Evolutionary conservation across 495 filamentous ascomycete species (phyloP).

Genomic region (Aspergillus homomorphus): DNA sequence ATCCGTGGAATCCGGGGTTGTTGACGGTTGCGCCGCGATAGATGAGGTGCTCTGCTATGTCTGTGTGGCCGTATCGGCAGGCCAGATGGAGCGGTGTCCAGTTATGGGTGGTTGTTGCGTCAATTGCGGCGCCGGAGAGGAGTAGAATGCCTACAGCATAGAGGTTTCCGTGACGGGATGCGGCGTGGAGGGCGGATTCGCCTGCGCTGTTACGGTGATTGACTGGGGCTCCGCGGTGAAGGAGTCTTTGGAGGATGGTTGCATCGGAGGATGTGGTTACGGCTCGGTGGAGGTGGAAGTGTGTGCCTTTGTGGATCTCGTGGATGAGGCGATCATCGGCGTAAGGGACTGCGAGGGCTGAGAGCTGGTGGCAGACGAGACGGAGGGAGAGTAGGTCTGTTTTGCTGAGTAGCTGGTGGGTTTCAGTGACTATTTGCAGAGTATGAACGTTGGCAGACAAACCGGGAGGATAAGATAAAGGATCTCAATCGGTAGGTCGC

Average conservation of each 20-base stretch:
- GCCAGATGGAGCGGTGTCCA: slow-evolving; percentile 6
- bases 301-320: neutral
- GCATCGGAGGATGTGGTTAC: neutral
- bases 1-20: neutral
- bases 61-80: slow-evolving; percentile 4
- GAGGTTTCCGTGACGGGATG: neutral
- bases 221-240: neutral
- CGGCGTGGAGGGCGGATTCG: slow-evolving; percentile 3
- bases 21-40: neutral
- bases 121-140: neutral
- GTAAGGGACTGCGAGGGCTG: neutral
- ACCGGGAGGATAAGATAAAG: slow-evolving; percentile 1
- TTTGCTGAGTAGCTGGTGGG: neutral
- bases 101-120: neutral
- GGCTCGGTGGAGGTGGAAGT: slow-evolving; percentile 2
- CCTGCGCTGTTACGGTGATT: neutral
- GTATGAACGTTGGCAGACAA: neutral
- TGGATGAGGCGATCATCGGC: neutral
- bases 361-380: neutral
- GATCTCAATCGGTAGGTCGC: slow-evolving; percentile 1
- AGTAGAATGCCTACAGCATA: neutral
- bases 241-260: neutral
- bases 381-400: slow-evolving; percentile 3
- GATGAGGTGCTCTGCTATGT: neutral
- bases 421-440: too few species aligned